Evolutionary conservation across 2,329 filamentous ascomycete genomes (phyloP).

Genomic region (Metarhizium robertsii): DNA sequence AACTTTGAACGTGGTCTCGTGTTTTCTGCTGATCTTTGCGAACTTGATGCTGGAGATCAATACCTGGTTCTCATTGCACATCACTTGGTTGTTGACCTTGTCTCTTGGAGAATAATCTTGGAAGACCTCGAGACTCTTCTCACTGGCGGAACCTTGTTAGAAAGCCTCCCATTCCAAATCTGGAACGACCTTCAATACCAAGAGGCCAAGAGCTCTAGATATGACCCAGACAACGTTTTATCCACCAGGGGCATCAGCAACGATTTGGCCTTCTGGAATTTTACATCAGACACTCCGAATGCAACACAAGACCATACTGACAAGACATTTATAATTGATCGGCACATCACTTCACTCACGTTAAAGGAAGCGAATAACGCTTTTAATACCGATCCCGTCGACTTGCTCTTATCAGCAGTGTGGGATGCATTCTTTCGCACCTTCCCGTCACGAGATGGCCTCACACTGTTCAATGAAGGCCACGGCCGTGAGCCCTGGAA

Average conservation of each 20-base stretch:
- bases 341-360: slow-evolving; percentile 3
- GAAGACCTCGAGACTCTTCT: slow-evolving; percentile 32
- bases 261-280: slow-evolving; percentile 3
- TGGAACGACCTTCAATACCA: slow-evolving; percentile 26
- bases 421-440: slow-evolving; percentile 18
- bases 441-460: slow-evolving; percentile 17
- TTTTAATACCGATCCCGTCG: slow-evolving; percentile 21
- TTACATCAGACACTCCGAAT: not conserved
- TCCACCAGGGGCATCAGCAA: not conserved
- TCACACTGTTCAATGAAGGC: slow-evolving; percentile 16
- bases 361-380: slow-evolving; percentile 11
- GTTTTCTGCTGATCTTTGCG: slow-evolving; percentile 5
- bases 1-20: not conserved
- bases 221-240: not conserved
- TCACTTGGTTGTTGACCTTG: slow-evolving; percentile 32
- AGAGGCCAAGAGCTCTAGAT: slow-evolving; percentile 11
- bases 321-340: slow-evolving; percentile 1
- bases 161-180: slow-evolving; percentile 9
- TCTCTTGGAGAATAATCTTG: slow-evolving; percentile 35
- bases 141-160: slow-evolving; percentile 5
- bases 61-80: slow-evolving; percentile 22
- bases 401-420: slow-evolving; percentile 21
- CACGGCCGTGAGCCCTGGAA: slow-evolving; percentile 12
- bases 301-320: slow-evolving; percentile 2
- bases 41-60: slow-evolving; percentile 10